Evolutionary conservation across 1,284 basidiomycete species (phyloP).

Genomic region (Irpex sp.): DNA sequence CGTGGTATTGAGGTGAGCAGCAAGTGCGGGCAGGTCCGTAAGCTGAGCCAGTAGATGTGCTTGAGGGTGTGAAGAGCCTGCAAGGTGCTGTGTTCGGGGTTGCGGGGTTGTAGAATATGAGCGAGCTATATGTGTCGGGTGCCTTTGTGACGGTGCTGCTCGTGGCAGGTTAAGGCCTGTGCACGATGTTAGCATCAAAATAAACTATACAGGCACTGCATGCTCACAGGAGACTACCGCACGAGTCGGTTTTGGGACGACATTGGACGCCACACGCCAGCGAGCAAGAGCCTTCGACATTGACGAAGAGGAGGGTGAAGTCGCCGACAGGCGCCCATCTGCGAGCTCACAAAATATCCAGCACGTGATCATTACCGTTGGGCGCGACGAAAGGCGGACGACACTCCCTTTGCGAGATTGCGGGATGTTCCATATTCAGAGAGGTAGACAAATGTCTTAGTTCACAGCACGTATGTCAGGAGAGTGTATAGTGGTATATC

Average conservation of each 20-base stretch:
- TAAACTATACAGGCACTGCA: not conserved
- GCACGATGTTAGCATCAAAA: not conserved
- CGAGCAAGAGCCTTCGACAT: slow-evolving; percentile 13
- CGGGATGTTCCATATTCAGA: not conserved
- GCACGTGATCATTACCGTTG: slow-evolving; percentile 2
- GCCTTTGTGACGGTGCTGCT: not conserved
- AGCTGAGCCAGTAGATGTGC: not conserved
- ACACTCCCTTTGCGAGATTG: too few species aligned
- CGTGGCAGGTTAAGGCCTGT: not conserved
- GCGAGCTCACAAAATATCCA: slow-evolving; percentile 8
- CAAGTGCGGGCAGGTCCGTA: slow-evolving; percentile 25
- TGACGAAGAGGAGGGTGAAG: slow-evolving; percentile 4
- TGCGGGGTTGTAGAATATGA: slow-evolving; percentile 3
- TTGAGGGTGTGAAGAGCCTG: not conserved
- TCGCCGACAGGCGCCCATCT: not conserved
- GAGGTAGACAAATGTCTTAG: not conserved
- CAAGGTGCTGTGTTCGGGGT: not conserved
- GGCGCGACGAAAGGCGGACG: too few species aligned
- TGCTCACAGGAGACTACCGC: not conserved
- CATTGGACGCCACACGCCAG: slow-evolving; percentile 7
- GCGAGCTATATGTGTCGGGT: not conserved
- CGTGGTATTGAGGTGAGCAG: slow-evolving; percentile 54
- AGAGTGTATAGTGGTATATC: not conserved
- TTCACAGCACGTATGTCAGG: not conserved
- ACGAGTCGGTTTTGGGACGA: slow-evolving; percentile 3